phyloP scores from a whole-genome alignment of 2,329 filamentous ascomycete species.

The Aureobasidium leucospermi region DNA sequence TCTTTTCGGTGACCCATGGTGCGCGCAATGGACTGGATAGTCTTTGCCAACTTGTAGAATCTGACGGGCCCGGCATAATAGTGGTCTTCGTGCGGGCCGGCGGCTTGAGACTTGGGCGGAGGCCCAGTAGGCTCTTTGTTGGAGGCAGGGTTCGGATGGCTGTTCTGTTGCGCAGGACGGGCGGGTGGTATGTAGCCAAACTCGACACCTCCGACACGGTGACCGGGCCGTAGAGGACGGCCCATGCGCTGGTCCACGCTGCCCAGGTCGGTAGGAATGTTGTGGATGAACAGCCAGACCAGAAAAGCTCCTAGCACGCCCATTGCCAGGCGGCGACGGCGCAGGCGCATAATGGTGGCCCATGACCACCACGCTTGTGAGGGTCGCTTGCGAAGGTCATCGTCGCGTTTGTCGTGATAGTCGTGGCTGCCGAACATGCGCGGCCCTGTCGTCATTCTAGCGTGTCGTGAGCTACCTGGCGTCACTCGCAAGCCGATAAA shows the following conservation, averaged over 20 bases:
- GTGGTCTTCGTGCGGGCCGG: conserved; percentile 27
- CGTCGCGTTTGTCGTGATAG: conserved; percentile 59
- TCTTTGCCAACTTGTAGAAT: conserved; percentile 57
- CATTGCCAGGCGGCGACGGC: conserved; percentile 43
- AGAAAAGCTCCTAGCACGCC: conserved; percentile 38
- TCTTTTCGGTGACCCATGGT: conserved; percentile 44
- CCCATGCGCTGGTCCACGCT: conserved; percentile 22
- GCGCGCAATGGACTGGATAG: conserved; percentile 53
- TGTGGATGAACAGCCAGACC: conserved; percentile 58
- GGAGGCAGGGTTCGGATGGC: neutral
- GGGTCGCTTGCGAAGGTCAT: conserved; percentile 44
- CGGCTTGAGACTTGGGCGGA: conserved; percentile 7
- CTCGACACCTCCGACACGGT: conserved; percentile 13
- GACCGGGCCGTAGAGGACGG: conserved; percentile 15
- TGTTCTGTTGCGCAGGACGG: neutral
- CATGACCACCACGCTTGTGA: conserved; percentile 10
- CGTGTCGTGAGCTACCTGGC: neutral
- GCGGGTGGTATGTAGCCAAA: conserved; percentile 14
- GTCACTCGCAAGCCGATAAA: neutral
- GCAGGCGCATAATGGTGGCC: conserved; percentile 32
- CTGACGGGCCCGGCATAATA: conserved; percentile 63
- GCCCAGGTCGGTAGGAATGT: conserved; percentile 49
- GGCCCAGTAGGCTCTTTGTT: conserved; percentile 15
- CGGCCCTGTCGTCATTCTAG: neutral
- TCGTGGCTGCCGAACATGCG: conserved; percentile 41